Percentiles rank a stretch among this genome's conserved stretches.
Evolutionary conservation across 148 eudicot species (phyloP).

Genomic region (Drosera capensis): DNA sequence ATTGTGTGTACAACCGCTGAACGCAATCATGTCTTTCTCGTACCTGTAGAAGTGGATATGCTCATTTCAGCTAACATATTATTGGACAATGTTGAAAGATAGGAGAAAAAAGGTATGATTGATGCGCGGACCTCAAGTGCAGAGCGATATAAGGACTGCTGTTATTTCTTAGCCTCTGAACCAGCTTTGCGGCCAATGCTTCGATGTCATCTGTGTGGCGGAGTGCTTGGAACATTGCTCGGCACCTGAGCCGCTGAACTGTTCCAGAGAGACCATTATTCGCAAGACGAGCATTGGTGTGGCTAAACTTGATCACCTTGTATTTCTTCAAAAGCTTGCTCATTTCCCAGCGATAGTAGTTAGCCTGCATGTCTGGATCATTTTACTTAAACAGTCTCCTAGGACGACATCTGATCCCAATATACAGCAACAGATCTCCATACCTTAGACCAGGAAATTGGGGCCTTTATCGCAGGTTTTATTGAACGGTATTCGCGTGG

Average conservation of each 20-base stretch:
- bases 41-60: too few relatives aligned
- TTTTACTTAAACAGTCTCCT: too few relatives aligned
- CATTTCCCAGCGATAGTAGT: conserved; percentile 41
- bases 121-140: conserved; percentile 46
- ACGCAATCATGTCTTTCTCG: conserved; percentile 77
- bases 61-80: too few relatives aligned
- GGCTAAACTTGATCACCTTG: conserved; percentile 43
- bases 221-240: conserved; percentile 44
- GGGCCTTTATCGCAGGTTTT: conserved; percentile 32
- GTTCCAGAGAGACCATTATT: conserved; percentile 47
- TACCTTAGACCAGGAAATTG: conserved; percentile 73
- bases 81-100: too few relatives aligned
- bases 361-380: conserved; percentile 28
- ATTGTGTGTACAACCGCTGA: conserved; percentile 70
- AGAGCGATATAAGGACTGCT: conserved; percentile 43
- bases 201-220: conserved; percentile 43
- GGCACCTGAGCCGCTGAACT: conserved; percentile 51
- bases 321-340: conserved; percentile 22
- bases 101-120: background rate
- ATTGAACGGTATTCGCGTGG: conserved; percentile 22
- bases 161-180: conserved; percentile 21
- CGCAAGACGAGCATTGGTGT: conserved; percentile 50
- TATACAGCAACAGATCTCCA: background rate
- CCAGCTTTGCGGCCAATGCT: conserved; percentile 26
- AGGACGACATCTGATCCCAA: too few relatives aligned